Base-by-base conservation (phyloP, 148 eudicot genomes). In the Rhododendron henanense region DNA sequence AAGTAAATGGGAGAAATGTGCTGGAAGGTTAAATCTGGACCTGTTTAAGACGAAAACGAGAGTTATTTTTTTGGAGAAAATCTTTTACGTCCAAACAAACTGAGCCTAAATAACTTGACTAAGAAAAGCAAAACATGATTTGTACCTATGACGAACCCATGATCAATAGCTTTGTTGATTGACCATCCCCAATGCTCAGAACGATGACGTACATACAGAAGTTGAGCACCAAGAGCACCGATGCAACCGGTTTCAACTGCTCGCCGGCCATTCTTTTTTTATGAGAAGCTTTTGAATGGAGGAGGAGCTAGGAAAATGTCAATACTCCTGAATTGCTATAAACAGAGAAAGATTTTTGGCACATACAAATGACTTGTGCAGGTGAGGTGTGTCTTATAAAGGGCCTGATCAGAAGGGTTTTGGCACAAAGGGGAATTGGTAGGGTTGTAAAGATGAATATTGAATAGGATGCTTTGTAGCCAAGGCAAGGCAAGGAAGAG, bases 101-200 rank as follows among this genome's bases (percentile, higher is more conserved):
- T 1, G 23, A 55, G 61, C 21, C 61, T 55, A 55, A 10, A 47
- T 47, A 47, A 9, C 3, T 50, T 55, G 73, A 31, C 19, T 4
- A 28, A 10, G 37, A 31, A 71, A 31, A 14, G 5, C 19, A 4
- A 47, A 71, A 14, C 18, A 55, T 71, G 76, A 31, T 31, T 71
- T 31, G 8, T 71, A 95, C 98, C 98, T 37, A 95, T 95, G 87
- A 94, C 35, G 86, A 95, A 95, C 55, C 96, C 96, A 83, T 94
- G 94, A 85, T 94, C 94, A 35, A 95, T 94, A 31, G 98, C 98
- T 78, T 73, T 63, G 61, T 94, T 91, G 86, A 93, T 87, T 0
- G 94, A 95, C 99, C 99, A 96, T 63, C 94, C 97, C 94, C 94
- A 37, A 96, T 92, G 83, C 96, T 94, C 16, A 94, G 81, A 86